These are phyloP conservation scores for Shiraia sp. DNA, from an alignment of 2,329 filamentous ascomycete species.

Conservation along the genomic window DNA sequence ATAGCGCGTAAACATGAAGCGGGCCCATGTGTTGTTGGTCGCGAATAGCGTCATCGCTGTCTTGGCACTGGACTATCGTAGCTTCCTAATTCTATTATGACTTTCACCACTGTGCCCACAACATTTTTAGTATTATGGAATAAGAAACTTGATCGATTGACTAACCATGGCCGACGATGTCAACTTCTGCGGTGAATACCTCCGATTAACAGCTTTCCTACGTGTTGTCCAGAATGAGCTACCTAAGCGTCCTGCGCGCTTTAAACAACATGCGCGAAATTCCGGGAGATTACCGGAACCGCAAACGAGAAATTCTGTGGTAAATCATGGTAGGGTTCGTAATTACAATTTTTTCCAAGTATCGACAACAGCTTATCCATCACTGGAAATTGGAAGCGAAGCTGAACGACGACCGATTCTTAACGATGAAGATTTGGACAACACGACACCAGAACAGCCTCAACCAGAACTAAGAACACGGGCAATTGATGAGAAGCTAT, in stretches of 20 bases:
- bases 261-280: slow-evolving; percentile 10
- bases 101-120: background rate
- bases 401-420: too few species aligned
- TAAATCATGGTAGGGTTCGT: background rate
- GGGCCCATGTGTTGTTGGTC: slow-evolving; percentile 1
- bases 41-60: slow-evolving; percentile 19
- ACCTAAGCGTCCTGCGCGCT: slow-evolving; percentile 29
- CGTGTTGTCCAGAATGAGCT: slow-evolving; percentile 23
- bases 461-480: background rate
- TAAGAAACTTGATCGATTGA: background rate
- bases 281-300: background rate
- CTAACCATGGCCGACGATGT: slow-evolving; percentile 22
- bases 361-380: too few species aligned
- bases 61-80: slow-evolving; percentile 16
- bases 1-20: slow-evolving; percentile 1
- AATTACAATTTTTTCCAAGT: background rate
- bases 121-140: background rate
- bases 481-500: background rate
- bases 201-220: slow-evolving; percentile 32
- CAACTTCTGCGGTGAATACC: slow-evolving; percentile 27
- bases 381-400: too few species aligned
- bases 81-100: too few species aligned
- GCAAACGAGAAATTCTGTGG: background rate
- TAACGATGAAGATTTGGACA: too few species aligned
- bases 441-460: background rate